Conservation (phyloP, 345 rosid genomes). For the Diplotaxis tenuifolia region DNA sequence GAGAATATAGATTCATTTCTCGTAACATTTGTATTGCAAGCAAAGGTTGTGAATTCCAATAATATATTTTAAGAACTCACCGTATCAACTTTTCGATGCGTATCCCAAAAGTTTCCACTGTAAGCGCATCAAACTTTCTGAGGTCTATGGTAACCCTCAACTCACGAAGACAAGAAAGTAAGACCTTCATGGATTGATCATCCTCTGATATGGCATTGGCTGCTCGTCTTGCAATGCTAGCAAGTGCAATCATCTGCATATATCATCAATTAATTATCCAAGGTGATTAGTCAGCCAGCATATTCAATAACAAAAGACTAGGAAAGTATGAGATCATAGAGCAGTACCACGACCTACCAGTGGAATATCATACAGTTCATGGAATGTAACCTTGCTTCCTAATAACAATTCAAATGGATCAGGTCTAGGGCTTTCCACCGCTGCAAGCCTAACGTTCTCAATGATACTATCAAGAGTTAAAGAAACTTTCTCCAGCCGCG, state of each 20-base stretch:
- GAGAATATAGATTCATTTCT: constrained; percentile 5
- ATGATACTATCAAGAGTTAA: constrained; percentile 72
- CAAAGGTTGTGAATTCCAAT: neutral
- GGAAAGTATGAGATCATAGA: neutral
- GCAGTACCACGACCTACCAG: constrained; percentile 49
- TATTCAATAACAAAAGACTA: constrained; percentile 9
- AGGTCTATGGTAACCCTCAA: constrained; percentile 58
- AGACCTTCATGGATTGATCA: constrained; percentile 51
- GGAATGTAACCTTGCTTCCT: constrained; percentile 60
- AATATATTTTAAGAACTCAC: constrained; percentile 41
- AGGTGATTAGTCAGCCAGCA: constrained; percentile 22
- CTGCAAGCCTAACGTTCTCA: constrained; percentile 49
- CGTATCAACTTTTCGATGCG: constrained; percentile 80
- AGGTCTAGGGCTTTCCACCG: constrained; percentile 67
- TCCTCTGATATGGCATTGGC: constrained; percentile 60
- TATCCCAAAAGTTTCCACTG: constrained; percentile 83
- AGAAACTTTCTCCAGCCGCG: constrained; percentile 61
- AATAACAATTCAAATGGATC: constrained; percentile 70
- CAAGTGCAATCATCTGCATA: constrained; percentile 87
- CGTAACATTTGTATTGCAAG: constrained; percentile 6
- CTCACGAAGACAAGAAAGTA: constrained; percentile 63
- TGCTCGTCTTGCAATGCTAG: constrained; percentile 77
- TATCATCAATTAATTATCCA: constrained; percentile 14
- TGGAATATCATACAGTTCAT: constrained; percentile 71
- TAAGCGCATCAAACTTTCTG: constrained; percentile 76